Base-by-base conservation (phyloP, 1,284 basidiomycete genomes). In the Boletellus dicymbophilus region DNA sequence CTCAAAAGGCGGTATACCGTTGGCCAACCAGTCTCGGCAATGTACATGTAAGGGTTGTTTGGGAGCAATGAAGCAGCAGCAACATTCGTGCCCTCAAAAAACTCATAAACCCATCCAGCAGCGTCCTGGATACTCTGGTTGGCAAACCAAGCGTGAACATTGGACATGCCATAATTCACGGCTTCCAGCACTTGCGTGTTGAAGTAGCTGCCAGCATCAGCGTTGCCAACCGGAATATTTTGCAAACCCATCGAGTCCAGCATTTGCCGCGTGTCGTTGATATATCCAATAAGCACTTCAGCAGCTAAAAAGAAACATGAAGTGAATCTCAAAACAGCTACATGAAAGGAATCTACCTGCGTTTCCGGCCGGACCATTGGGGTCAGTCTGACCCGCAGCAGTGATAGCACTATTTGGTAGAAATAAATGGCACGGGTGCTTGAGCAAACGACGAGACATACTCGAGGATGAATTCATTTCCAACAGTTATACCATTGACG, bases 191-290 rank as follows among this genome's bases (percentile, higher is more conserved):
- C 82, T 50, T 78, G 58, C 1, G 68, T 82, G 59, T 90, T 94
- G 75, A 96, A 90, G 71, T 84, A 89, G 50, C 82, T 82, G 23
- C 95, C 95, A 10, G 95, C 96, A 61, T 99, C 95, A 8, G 91
- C 83, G 13, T 85, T 97, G 18, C 96, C 96, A 27, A 98, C 81
- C 0, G 84, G 72, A 13, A 63, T 72, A 59, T 82, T 80, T 45
- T 61, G 58, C 28, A 92, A 66, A 44, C 76, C 73, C 59, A 92
- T 62, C 12, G 65, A 72, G 10, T 69, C 53, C 49, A 94, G 60
- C 73, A 81, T 80, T 22, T 64, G 64, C 18, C 78, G 72, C 12
- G 84, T 82, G 67, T 91, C 85, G 2, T 78, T 65, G 54, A 96
- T 90, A 66, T 86, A 80, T 16, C 70, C 57, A 33, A 86, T 74